Evolutionary conservation across 1,284 basidiomycete species (phyloP).

Genomic region (Cryptococcus jaspeensis): DNA sequence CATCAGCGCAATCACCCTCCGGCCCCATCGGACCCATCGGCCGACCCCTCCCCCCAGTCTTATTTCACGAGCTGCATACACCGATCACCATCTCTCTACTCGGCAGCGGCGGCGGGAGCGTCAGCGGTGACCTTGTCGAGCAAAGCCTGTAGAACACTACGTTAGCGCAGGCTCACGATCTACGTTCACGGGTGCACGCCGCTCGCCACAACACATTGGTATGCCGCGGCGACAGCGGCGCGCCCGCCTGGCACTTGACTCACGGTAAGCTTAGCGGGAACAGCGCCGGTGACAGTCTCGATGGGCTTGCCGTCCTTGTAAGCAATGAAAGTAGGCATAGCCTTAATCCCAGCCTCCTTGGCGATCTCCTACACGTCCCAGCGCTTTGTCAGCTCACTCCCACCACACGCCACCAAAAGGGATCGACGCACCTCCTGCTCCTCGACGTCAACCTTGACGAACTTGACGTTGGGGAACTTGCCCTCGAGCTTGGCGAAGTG

Average conservation of each 20-base stretch:
- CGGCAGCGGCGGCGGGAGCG: neutral
- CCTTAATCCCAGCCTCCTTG: slow-evolving; percentile 69
- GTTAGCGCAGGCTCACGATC: slow-evolving; percentile 1
- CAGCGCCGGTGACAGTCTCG: slow-evolving; percentile 65
- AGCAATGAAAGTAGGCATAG: slow-evolving; percentile 76
- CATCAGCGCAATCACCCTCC: too few relatives aligned
- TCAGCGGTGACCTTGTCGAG: slow-evolving; percentile 27
- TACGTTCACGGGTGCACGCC: too few relatives aligned
- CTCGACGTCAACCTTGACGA: slow-evolving; percentile 83
- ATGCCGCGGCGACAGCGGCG: too few relatives aligned
- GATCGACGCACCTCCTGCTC: slow-evolving; percentile 41
- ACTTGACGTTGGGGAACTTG: slow-evolving; percentile 59
- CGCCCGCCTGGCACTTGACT: slow-evolving; percentile 29
- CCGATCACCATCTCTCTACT: slow-evolving; percentile 1
- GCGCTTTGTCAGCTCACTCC: neutral
- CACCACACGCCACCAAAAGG: neutral
- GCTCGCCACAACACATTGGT: too few relatives aligned
- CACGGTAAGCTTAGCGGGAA: slow-evolving; percentile 56
- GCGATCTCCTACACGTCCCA: slow-evolving; percentile 51
- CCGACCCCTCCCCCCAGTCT: neutral
- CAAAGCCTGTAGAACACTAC: slow-evolving; percentile 15
- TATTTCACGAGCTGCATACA: neutral
- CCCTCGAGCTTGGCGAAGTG: slow-evolving; percentile 68
- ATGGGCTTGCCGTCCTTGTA: slow-evolving; percentile 69
- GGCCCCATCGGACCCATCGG: too few relatives aligned